Evolutionary conservation across 1,139 yeast genomes (phyloP), one percentile per base, ranked within the genome.

Genomic region (Taphrina betulina): DNA sequence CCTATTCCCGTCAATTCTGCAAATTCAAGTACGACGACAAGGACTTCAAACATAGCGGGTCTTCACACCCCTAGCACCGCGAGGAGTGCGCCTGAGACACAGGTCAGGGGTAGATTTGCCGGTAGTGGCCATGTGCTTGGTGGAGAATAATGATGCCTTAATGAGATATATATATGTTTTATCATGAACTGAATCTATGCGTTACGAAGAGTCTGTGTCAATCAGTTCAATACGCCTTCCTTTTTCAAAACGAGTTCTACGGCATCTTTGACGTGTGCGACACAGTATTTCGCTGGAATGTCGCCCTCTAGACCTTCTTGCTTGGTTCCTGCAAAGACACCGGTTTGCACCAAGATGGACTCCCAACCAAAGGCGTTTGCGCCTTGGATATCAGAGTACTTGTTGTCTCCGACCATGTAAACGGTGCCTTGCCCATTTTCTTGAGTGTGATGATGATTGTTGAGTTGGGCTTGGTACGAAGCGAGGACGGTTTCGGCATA

Each of bases 341-440:
- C 98, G 0, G 96, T 85, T 61, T 83, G 75, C 37, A 92, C 87
- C 44, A 92, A 76, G 44, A 88, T 77, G 17, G 92, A 82, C 52
- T 83, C 81, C 97, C 97, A 92, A 1, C 96, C 95, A 67, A 82
- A 81, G 58, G 75, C 75, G 65, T 85, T 83, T 1, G 96, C 98
- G 0, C 98, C 98, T 60, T 77, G 76, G 50, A 92, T 92, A 67
- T 92, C 98, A 53, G 90, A 81, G 24, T 83, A 92, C 1, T 96
- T 97, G 68, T 92, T 92, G 70, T 92, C 98, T 23, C 98, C 98
- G 28, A 92, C 86, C 98, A 92, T 92, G 71, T 77, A 90, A 1
- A 92, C 84, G 35, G 50, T 67, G 10, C 58, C 58, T 12, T 12
- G 31, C 17, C 8, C 20, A 12, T 29, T 23, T n/a, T 40, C 16